phyloP scores from a whole-genome alignment of 2,329 filamentous ascomycete species.

The Pseudogymnoascus sp. region DNA sequence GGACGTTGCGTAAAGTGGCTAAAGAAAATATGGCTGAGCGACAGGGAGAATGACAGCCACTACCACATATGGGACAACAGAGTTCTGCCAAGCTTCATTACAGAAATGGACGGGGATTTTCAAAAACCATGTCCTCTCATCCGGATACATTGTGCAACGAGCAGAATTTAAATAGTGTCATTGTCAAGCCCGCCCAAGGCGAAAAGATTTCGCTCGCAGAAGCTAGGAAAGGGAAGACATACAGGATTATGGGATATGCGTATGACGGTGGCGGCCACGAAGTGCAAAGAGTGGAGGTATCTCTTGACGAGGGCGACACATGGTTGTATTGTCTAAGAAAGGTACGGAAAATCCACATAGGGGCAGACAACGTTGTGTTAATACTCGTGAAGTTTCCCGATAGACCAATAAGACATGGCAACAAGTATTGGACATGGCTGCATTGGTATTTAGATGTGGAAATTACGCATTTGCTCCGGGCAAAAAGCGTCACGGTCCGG shows the following conservation, averaged over 20 bases:
- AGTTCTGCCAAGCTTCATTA: constrained; percentile 40
- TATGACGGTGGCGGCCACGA: constrained; percentile 44
- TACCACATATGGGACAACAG: constrained; percentile 45
- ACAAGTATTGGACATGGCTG: constrained; percentile 47
- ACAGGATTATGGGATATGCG: constrained; percentile 40
- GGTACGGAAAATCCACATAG: neutral
- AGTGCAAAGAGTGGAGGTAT: constrained; percentile 42
- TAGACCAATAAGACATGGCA: constrained; percentile 41
- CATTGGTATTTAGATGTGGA: constrained; percentile 45
- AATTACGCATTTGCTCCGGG: constrained; percentile 35
- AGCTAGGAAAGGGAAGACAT: constrained; percentile 33
- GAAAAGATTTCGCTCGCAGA: constrained; percentile 35
- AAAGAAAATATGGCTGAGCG: constrained; percentile 33
- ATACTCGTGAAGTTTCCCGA: constrained; percentile 34
- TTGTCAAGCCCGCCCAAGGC: constrained; percentile 38
- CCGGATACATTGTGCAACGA: constrained; percentile 41
- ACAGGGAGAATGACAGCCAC: constrained; percentile 37
- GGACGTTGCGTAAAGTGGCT: constrained; percentile 42
- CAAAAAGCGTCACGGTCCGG: constrained; percentile 37
- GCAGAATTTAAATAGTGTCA: constrained; percentile 42
- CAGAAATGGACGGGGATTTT: constrained; percentile 40
- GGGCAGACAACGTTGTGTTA: constrained; percentile 18
- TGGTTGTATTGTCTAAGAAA: constrained; percentile 41
- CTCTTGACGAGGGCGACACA: constrained; percentile 37
- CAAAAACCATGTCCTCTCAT: constrained; percentile 39